Base-by-base conservation (phyloP, 139 green algal genomes). In the Closterium sp. region DNA sequence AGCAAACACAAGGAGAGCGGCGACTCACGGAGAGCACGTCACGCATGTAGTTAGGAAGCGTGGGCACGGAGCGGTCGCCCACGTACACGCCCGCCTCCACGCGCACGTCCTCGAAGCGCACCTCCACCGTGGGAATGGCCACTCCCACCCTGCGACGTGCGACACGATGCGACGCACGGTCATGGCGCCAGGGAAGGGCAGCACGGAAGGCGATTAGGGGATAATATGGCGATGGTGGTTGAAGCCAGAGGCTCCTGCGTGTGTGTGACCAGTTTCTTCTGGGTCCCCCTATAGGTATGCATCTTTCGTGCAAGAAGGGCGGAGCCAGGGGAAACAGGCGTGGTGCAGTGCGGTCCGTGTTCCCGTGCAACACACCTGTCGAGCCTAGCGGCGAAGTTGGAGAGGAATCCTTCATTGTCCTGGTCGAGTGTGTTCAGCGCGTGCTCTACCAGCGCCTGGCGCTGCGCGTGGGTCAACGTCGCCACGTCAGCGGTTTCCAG, bases 71-170 rank as follows among this genome's bases (percentile, higher is more conserved):
- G 34, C 92, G 84, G 88, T 33, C 86, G 35, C 93, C 94, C 84
- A 94, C 88, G 35, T 91, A 91, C 33, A 95, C 93, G 12, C 84
- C 33, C 23, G 93, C 92, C 21, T 90, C 89, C 23, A 95, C 89
- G 23, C 19, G 88, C 10, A 96, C 33, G 66, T 93, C 33, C 25
- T 94, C 31, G 84, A 95, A 95, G 1, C 89, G 87, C 88, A 96
- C 90, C 64, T 95, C 93, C 76, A 95, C 91, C 36, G 69, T 69
- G 8, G 93, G 92, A 31, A 95, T 88, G 55, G 91, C 25, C 16
- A 95, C 55, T 31, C 89, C 91, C 21, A 95, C 94, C 84, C 94
- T 95, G 94, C 87, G 9, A 69, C n/a, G n/a, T n/a, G n/a, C n/a
- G n/a, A n/a, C n/a, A n/a, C n/a, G n/a, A n/a, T n/a, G n/a, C n/a